A percentile compares a stretch with the other conserved stretches of the same genome.
Conservation (phyloP, 1,284 basidiomycete genomes). For the Cutaneotrichosporon sp. region DNA sequence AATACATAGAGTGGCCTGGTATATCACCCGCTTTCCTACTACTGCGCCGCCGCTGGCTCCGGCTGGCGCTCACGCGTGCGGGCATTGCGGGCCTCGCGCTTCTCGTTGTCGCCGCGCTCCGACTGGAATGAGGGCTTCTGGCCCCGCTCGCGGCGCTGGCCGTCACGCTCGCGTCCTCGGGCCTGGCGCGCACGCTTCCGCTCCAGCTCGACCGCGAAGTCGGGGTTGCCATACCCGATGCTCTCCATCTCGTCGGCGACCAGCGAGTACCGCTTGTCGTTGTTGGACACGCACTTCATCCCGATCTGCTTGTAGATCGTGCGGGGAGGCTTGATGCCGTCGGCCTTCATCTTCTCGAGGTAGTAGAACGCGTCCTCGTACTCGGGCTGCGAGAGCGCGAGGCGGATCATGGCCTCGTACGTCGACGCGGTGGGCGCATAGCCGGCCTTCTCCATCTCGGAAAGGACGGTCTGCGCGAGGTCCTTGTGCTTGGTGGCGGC, state of each 20-base stretch:
- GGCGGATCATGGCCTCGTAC: slow-evolving; percentile 66
- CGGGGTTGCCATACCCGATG: slow-evolving; percentile 53
- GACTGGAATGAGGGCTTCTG: not conserved
- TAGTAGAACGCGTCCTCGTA: slow-evolving; percentile 88
- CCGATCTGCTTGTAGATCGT: slow-evolving; percentile 66
- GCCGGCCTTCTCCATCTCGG: slow-evolving; percentile 35
- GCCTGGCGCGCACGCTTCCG: not conserved
- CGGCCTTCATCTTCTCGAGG: slow-evolving; percentile 79
- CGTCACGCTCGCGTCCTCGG: not conserved
- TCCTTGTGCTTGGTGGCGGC: slow-evolving; percentile 44
- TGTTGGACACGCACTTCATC: slow-evolving; percentile 60
- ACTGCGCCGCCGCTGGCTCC: not conserved
- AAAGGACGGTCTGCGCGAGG: slow-evolving; percentile 44
- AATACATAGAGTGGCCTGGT: slow-evolving; percentile 8
- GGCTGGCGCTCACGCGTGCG: slow-evolving; percentile 1
- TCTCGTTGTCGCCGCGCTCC: no score
- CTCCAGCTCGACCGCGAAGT: slow-evolving; percentile 11
- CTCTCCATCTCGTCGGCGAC: slow-evolving; percentile 71
- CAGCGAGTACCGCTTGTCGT: slow-evolving; percentile 66
- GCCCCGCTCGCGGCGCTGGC: not conserved
- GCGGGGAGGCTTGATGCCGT: slow-evolving; percentile 60
- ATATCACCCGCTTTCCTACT: not conserved
- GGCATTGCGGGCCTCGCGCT: not conserved
- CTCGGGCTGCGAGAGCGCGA: slow-evolving; percentile 67
- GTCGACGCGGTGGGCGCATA: slow-evolving; percentile 63